Evolutionary conservation across 495 filamentous ascomycete species (phyloP).

Genomic region (Penicillium canescens): DNA sequence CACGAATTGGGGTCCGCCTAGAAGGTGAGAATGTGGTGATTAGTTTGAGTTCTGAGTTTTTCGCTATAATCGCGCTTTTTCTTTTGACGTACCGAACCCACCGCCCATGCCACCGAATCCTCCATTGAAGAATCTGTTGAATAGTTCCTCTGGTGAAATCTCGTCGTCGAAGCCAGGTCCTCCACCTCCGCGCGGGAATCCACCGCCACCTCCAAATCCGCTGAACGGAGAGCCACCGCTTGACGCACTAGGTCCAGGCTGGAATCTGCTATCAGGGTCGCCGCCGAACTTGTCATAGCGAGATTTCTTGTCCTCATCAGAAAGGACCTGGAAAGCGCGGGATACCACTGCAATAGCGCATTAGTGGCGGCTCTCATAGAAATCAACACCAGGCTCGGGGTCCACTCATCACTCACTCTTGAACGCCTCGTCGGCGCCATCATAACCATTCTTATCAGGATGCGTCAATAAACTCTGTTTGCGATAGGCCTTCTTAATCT

Average conservation of each 20-base stretch:
- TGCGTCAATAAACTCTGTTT: constrained; percentile 92
- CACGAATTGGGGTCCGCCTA: constrained; percentile 77
- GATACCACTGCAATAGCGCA: constrained; percentile 67
- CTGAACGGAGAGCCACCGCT: constrained; percentile 59
- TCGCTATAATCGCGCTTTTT: too few species aligned
- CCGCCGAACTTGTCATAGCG: constrained; percentile 86
- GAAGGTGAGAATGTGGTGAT: constrained; percentile 25
- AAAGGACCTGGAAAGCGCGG: constrained; percentile 88
- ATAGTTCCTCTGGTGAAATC: constrained; percentile 94
- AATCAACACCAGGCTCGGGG: background rate
- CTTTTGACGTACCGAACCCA: constrained; percentile 42
- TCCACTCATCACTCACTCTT: constrained; percentile 60
- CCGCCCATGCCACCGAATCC: constrained; percentile 51
- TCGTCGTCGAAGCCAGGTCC: constrained; percentile 79
- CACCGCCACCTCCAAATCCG: constrained; percentile 64
- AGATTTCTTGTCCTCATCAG: constrained; percentile 87
- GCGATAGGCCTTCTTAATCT: constrained; percentile 97
- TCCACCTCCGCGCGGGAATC: constrained; percentile 50
- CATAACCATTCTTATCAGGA: constrained; percentile 98
- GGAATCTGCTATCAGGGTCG: constrained; percentile 87
- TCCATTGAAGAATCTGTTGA: constrained; percentile 88
- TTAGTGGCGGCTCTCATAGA: constrained; percentile 5
- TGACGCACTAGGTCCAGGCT: constrained; percentile 49
- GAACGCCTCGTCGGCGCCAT: constrained; percentile 95
- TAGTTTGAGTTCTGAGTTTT: background rate